These are phyloP conservation scores for Limonium bicolor DNA, from an alignment of 148 eudicot species.

Conservation along the genomic window DNA sequence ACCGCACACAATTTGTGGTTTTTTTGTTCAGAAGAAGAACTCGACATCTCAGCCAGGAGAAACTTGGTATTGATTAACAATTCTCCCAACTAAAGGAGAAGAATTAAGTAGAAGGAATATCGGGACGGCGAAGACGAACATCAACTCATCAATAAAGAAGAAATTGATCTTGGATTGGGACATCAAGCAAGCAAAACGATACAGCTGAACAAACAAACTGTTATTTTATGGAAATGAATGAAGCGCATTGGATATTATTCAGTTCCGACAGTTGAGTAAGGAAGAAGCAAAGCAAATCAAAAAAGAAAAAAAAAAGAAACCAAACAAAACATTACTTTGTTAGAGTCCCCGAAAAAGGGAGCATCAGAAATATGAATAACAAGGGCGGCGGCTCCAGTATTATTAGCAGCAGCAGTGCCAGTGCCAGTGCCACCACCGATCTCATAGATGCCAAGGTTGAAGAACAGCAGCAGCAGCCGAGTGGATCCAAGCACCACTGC, in stretches of 20 bases:
- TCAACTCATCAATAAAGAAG: too few relatives aligned
- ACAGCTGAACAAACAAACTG: background rate
- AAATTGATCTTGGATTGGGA: background rate
- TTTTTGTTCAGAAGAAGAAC: too few relatives aligned
- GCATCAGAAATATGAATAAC: slow-evolving; percentile 16
- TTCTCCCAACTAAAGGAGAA: too few relatives aligned
- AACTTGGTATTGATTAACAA: too few relatives aligned
- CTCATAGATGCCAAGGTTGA: slow-evolving; percentile 95
- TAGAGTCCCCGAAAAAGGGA: background rate
- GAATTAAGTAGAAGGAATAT: too few relatives aligned
- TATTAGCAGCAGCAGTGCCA: too few relatives aligned
- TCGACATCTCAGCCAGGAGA: too few relatives aligned
- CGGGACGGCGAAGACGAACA: too few relatives aligned
- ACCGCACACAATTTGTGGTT: too few relatives aligned
- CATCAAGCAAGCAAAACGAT: background rate
- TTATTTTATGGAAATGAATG: background rate
- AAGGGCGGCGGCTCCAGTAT: slow-evolving; percentile 28
- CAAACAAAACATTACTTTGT: too few relatives aligned
- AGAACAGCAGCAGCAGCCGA: slow-evolving; percentile 55
- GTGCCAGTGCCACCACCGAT: slow-evolving; percentile 60
- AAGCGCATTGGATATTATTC: background rate
- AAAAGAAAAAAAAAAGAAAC: background rate
- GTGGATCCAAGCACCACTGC: slow-evolving; percentile 86
- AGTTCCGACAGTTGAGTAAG: slow-evolving; percentile 12
- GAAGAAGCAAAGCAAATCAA: slow-evolving; percentile 23